Conservation (phyloP, 257 asterid species). For the Salvia splendens region DNA sequence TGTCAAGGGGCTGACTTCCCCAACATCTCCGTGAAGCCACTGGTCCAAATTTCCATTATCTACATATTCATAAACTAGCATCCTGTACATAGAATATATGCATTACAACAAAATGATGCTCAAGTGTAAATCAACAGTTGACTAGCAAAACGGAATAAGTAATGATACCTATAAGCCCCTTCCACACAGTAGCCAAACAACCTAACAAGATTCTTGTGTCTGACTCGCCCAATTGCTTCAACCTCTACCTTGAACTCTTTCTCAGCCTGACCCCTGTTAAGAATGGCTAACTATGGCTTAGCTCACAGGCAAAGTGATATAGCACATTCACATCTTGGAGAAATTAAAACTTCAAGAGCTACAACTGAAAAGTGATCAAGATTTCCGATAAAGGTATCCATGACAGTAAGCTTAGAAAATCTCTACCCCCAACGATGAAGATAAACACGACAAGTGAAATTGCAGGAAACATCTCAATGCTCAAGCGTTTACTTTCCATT, state of each 20-base stretch:
- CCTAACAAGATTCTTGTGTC: conserved; percentile 97
- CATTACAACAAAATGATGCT: conserved; percentile 15
- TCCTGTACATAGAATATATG: conserved; percentile 42
- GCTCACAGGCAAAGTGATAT: conserved; percentile 18
- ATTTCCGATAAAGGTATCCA: neutral
- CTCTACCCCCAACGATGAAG: neutral
- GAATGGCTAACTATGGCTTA: conserved; percentile 23
- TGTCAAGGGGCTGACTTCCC: conserved; percentile 89
- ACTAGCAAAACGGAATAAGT: conserved; percentile 22
- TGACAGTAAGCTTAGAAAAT: conserved; percentile 9
- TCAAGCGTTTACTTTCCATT: neutral
- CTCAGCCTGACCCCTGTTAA: conserved; percentile 93
- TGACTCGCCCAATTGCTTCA: conserved; percentile 93
- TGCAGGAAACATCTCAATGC: neutral
- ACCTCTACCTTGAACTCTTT: conserved; percentile 96
- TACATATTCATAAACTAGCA: conserved; percentile 95
- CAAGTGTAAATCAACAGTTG: conserved; percentile 13
- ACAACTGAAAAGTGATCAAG: neutral
- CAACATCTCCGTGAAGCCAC: conserved; percentile 99
- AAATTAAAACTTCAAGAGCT: conserved; percentile 13
- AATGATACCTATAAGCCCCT: conserved; percentile 86
- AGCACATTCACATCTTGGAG: conserved; percentile 22
- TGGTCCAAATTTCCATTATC: conserved; percentile 96
- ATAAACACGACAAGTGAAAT: conserved; percentile 5
- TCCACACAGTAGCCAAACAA: conserved; percentile 93